A percentile compares a stretch with the other conserved stretches of the same genome.
phyloP scores from a whole-genome alignment of 1,284 basidiomycete genomes.

The Malassezia dermatis region DNA sequence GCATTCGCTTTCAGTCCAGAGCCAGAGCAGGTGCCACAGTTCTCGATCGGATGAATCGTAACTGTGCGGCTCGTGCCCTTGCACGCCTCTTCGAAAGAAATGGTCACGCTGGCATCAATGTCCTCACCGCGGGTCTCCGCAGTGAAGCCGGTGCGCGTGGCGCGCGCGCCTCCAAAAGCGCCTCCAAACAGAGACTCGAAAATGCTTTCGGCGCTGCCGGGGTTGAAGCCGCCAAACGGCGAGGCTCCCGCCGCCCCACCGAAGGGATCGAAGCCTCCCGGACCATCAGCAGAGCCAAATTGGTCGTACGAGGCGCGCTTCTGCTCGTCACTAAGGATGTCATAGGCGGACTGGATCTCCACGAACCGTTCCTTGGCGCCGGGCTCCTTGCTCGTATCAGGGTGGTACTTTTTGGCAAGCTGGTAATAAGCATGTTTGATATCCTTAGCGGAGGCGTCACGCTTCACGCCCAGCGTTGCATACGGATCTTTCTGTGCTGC shows the following conservation, averaged over 20 bases:
- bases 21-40: constrained; percentile 75
- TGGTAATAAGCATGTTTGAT: constrained; percentile 98
- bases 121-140: constrained; percentile 65
- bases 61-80: constrained; percentile 74
- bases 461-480: constrained; percentile 71
- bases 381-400: constrained; percentile 90
- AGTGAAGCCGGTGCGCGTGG: constrained; percentile 29
- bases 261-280: constrained; percentile 64
- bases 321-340: constrained; percentile 71
- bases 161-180: constrained; percentile 51
- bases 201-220: constrained; percentile 52
- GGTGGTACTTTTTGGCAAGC: constrained; percentile 96
- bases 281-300: constrained; percentile 75
- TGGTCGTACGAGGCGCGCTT: constrained; percentile 87
- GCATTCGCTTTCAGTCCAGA: constrained; percentile 77
- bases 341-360: constrained; percentile 94
- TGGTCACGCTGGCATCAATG: constrained; percentile 64
- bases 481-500: constrained; percentile 72
- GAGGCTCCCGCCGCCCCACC: constrained; percentile 56
- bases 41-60: constrained; percentile 67
- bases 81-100: constrained; percentile 85
- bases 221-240: constrained; percentile 55
- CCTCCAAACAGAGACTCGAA: constrained; percentile 77
- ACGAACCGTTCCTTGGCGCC: constrained; percentile 83
- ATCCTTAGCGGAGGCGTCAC: constrained; percentile 71